Base-by-base conservation (phyloP, 805 yeast species). In the Hanseniaspora guilliermondii region DNA sequence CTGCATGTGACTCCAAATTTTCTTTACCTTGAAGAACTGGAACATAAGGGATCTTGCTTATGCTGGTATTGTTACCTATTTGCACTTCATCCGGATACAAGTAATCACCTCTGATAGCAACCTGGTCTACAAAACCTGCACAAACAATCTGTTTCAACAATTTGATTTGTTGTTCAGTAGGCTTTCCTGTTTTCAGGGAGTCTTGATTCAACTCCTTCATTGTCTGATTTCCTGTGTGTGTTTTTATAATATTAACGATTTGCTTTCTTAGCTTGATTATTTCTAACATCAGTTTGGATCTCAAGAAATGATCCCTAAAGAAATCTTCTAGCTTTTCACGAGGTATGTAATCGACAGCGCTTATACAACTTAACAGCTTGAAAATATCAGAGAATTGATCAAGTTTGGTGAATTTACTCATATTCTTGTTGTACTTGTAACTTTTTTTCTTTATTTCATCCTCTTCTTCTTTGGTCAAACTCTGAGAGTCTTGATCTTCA, bases 121-220 rank as follows among this genome's bases (percentile, higher is more conserved):
- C 76, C 64, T 86, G 95, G 66, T 93, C 99, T 39, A 93, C 75
- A 62, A 85, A 93, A 0, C 97, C 98, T 0, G 97, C 83, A 6
- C 96, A 78, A 3, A 91, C 73, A 80, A 93, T 89, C 68, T 93
- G 99, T 63, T 87, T 89, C 58, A 93, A 68, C 0, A 93, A 84
- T 53, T 79, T 76, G 5, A 87, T 64, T 68, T 93, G 98, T 6
- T 68, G 64, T 37, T 78, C 76, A 8, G 75, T 69, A 0, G 97
- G 97, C 6, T 84, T 77, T 0, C 73, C 77, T n/a, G 85, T 68
- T 62, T 74, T 79, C 60, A 79, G 59, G 14, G 76, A 78, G 11
- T 67, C 65, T 9, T 67, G 72, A 4, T 62, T 68, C 6, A 73
- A 72, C 2, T 70, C 64, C 0, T 85, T 87, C 58, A 82, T 73